Percentiles rank a stretch among this genome's conserved stretches.
Evolutionary conservation across 768 basidiomycete species (phyloP).

Genomic region (Leccinum variicolor): DNA sequence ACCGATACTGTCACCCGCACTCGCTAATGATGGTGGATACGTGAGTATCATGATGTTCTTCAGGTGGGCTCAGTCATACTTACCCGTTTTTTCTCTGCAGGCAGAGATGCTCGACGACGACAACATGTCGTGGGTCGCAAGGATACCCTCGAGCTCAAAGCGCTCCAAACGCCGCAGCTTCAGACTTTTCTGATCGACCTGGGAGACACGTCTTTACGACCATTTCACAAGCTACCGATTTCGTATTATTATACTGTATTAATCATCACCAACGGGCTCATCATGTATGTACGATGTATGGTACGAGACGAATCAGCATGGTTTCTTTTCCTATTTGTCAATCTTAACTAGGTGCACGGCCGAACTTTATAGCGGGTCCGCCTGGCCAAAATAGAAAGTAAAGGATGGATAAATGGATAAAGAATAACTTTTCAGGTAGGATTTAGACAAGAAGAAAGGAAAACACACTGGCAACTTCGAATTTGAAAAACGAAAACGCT

Average conservation of each 20-base stretch:
- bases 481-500: too few species aligned
- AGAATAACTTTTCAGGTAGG: too few species aligned
- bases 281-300: conserved; percentile 10
- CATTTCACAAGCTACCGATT: background rate
- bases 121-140: conserved; percentile 26
- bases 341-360: background rate
- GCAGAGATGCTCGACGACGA: conserved; percentile 29
- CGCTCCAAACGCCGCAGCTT: conserved; percentile 4
- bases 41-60: conserved; percentile 7
- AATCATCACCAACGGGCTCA: conserved; percentile 1
- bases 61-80: background rate
- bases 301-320: conserved; percentile 2
- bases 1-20: background rate
- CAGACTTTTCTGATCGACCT: conserved; percentile 9
- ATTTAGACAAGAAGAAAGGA: too few species aligned
- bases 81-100: background rate
- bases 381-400: too few species aligned
- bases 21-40: conserved; percentile 7
- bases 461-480: too few species aligned
- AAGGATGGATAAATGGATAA: too few species aligned
- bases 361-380: too few species aligned
- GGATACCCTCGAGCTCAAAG: conserved; percentile 6
- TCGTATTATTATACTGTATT: background rate
- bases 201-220: background rate
- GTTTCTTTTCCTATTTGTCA: background rate